phyloP scores from a whole-genome alignment of 257 asterid genomes.

The Linaria vulgaris region DNA sequence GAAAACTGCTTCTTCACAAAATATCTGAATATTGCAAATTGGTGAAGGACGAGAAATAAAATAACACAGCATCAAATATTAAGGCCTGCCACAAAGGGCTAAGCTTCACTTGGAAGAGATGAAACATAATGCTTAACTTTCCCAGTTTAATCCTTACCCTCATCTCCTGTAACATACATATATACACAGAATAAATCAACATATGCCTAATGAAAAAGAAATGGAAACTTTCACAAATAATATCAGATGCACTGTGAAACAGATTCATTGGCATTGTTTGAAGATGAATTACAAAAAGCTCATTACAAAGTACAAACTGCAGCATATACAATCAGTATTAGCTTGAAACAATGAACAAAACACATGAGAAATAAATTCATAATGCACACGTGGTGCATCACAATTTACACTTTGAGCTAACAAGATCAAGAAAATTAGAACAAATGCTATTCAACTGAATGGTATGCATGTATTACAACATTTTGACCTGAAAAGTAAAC shows the following conservation, averaged over 20 bases:
- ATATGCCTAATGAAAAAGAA: too few species aligned
- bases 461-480: conserved; percentile 30
- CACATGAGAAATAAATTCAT: too few species aligned
- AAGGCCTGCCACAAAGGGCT: too few species aligned
- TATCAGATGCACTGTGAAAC: not conserved
- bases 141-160: not conserved
- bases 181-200: too few species aligned
- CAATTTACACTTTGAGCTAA: conserved; percentile 29
- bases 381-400: too few species aligned
- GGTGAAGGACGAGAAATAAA: too few species aligned
- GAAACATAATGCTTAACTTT: not conserved
- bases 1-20: too few species aligned
- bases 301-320: conserved; percentile 10
- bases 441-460: conserved; percentile 30
- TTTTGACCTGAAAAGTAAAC: conserved; percentile 25
- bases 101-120: not conserved
- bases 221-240: not conserved
- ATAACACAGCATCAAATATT: too few species aligned
- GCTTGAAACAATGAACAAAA: conserved; percentile 27
- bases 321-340: conserved; percentile 19
- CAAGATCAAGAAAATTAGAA: conserved; percentile 24
- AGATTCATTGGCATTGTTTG: not conserved
- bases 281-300: conserved; percentile 17
- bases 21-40: too few species aligned
- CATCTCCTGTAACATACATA: not conserved